Percentiles rank a stretch among this genome's conserved stretches.
phyloP scores from a whole-genome alignment of 2,329 filamentous ascomycete genomes.

The Phaeosphaeria sp. region DNA sequence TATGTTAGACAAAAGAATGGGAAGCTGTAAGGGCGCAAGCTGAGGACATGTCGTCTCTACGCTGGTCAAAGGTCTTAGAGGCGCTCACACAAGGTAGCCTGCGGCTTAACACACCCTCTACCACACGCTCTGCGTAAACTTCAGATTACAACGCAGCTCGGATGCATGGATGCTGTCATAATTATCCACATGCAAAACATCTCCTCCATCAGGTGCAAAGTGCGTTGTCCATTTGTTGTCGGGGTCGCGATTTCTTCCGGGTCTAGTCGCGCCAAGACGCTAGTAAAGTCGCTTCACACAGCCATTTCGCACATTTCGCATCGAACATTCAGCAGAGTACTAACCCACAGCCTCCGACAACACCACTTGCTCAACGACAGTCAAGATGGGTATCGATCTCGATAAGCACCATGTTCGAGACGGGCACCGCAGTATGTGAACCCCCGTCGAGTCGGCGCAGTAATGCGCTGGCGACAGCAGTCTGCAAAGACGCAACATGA shows the following conservation, averaged over 20 bases:
- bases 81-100: too few species aligned
- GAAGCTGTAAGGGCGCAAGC: too few species aligned
- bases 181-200: too few species aligned
- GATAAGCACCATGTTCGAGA: conserved; percentile 68
- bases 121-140: too few species aligned
- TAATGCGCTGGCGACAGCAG: conserved; percentile 47
- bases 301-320: conserved; percentile 26
- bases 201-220: too few species aligned
- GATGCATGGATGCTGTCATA: too few species aligned
- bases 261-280: conserved; percentile 12
- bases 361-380: conserved; percentile 42
- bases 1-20: too few species aligned
- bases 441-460: conserved; percentile 49
- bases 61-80: too few species aligned
- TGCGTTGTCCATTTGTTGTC: too few species aligned
- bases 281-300: conserved; percentile 16
- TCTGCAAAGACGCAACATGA: conserved; percentile 49
- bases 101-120: too few species aligned
- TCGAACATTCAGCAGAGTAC: conserved; percentile 24
- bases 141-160: too few species aligned
- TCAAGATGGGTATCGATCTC: conserved; percentile 51
- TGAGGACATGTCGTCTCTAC: too few species aligned
- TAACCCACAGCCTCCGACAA: conserved; percentile 38
- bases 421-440: conserved; percentile 69
- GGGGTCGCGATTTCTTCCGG: background rate